phyloP scores from a whole-genome alignment of 805 yeast genomes.

The Hanseniaspora pseudoguilliermondii region DNA sequence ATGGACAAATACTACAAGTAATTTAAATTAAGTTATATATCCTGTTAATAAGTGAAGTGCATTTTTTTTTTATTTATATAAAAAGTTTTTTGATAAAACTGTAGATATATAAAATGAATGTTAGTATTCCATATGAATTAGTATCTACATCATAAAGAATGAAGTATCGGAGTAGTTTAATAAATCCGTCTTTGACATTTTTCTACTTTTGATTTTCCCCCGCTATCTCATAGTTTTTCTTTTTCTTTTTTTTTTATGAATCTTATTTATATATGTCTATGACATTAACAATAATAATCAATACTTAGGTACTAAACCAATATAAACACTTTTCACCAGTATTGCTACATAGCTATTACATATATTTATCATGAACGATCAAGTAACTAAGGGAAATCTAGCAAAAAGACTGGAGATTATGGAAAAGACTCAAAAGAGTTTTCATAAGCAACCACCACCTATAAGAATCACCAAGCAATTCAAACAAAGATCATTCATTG shows the following conservation, averaged over 20 bases:
- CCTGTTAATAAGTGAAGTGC: not conserved
- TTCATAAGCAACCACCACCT: slow-evolving; percentile 1
- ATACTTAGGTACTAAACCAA: no score
- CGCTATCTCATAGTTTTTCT: not conserved
- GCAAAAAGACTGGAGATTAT: not conserved
- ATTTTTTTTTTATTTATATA: not conserved
- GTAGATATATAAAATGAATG: not conserved
- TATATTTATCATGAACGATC: not conserved
- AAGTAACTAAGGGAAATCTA: not conserved
- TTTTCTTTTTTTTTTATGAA: not conserved
- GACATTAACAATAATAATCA: no score
- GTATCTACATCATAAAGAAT: no score
- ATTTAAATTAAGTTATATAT: slow-evolving; percentile 3
- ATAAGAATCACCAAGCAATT: slow-evolving; percentile 9
- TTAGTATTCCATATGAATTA: not conserved
- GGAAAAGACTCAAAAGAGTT: slow-evolving; percentile 13
- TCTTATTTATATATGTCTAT: not conserved
- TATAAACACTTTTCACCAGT: no score
- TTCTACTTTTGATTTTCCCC: not conserved
- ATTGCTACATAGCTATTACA: no score
- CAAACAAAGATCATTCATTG: slow-evolving; percentile 36
- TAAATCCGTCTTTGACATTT: not conserved
- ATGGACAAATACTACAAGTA: not conserved
- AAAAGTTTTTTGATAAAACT: no score
- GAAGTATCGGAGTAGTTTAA: not conserved